A percentile compares a stretch with the other conserved stretches of the same genome.
Conservation (phyloP, 495 filamentous ascomycete genomes). For the Penicillium simplicissimum region DNA sequence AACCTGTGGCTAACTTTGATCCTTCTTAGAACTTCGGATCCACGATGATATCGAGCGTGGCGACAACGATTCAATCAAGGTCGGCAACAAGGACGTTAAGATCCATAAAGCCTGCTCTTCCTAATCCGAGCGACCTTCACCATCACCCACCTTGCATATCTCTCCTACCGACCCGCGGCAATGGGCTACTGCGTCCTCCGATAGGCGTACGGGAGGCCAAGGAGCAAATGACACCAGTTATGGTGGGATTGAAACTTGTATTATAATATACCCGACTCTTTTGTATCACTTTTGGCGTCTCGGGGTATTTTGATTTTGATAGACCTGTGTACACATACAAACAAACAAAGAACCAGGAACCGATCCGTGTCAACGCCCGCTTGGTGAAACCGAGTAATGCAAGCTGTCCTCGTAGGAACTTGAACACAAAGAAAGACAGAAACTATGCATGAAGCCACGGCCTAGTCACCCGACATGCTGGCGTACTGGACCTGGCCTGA, state of each 20-base stretch:
- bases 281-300: constrained; percentile 36
- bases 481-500: constrained; percentile 78
- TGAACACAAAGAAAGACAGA: constrained; percentile 11
- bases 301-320: constrained; percentile 39
- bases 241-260: constrained; percentile 28
- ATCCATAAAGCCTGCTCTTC: constrained; percentile 49
- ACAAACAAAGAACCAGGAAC: constrained; percentile 20
- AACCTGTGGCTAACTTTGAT: constrained; percentile 11
- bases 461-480: constrained; percentile 77
- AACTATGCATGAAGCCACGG: background rate
- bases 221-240: background rate
- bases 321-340: constrained; percentile 38
- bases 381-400: constrained; percentile 39
- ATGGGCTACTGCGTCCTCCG: background rate
- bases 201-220: background rate
- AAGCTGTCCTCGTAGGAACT: constrained; percentile 13
- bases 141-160: background rate
- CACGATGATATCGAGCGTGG: constrained; percentile 89
- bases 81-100: constrained; percentile 47
- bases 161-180: background rate
- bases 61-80: constrained; percentile 85
- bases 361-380: constrained; percentile 42
- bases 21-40: constrained; percentile 69
- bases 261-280: constrained; percentile 51
- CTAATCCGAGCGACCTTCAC: constrained; percentile 13